phyloP scores from a whole-genome alignment of 2,329 filamentous ascomycete genomes.

The Apiospora pterosperma region DNA sequence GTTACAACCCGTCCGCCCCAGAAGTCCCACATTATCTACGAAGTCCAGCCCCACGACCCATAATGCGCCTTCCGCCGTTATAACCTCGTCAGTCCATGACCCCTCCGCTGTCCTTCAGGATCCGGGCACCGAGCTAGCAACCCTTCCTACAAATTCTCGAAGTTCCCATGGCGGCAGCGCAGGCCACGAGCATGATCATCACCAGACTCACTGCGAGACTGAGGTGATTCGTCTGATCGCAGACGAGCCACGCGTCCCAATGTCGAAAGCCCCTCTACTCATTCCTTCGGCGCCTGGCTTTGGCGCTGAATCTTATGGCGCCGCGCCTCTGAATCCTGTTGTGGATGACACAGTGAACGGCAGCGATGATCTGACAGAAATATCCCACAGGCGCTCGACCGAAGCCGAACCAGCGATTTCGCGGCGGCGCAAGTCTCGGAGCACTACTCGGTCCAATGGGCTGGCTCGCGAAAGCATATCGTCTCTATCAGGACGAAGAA shows the following conservation, averaged over 20 bases:
- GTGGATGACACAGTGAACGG: slow-evolving; percentile 30
- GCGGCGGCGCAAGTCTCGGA: slow-evolving; percentile 20
- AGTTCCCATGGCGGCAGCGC: slow-evolving; percentile 9
- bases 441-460: slow-evolving; percentile 17
- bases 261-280: slow-evolving; percentile 52
- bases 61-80: not conserved
- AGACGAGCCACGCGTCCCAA: slow-evolving; percentile 19
- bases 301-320: slow-evolving; percentile 60
- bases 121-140: not conserved
- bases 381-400: slow-evolving; percentile 17
- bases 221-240: slow-evolving; percentile 18
- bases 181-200: slow-evolving; percentile 17
- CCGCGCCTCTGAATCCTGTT: slow-evolving; percentile 42
- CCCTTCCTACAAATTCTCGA: slow-evolving; percentile 4
- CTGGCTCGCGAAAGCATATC: slow-evolving; percentile 22
- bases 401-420: slow-evolving; percentile 18
- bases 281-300: slow-evolving; percentile 57
- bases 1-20: not conserved
- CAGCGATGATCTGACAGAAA: slow-evolving; percentile 19
- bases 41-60: not conserved
- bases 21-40: not conserved
- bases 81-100: not conserved
- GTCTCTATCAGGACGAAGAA: slow-evolving; percentile 22
- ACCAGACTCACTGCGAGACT: slow-evolving; percentile 12
- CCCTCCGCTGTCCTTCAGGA: not conserved